Base-by-base conservation (phyloP, 371 early-diverging fungal genomes). In the Mortierella sp. region DNA sequence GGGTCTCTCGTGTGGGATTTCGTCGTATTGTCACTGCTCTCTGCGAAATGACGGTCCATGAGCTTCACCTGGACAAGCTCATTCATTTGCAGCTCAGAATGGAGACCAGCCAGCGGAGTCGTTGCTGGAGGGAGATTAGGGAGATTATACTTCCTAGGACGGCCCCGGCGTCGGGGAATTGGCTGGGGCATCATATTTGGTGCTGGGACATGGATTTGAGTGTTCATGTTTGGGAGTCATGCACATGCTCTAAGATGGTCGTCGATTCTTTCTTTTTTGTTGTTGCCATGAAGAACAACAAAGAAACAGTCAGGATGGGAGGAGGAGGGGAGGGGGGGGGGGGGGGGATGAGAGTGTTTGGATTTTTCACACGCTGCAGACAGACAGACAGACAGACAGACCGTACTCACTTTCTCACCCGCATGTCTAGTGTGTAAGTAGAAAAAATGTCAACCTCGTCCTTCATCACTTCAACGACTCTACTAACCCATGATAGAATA, bases 31-130 rank as follows among this genome's bases (percentile, higher is more conserved):
- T n/a, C 6, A 1, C 4, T 45, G 23, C 14, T 14, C 19, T 2
- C 1, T 44, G 18, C 4, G 16, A 51, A 30, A 52, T 25, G 18
- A 28, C 52, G 16, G 4, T 43, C 53, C 7, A 62, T 21, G 19
- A 52, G 43, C 9, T 51, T 51, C 16, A 52, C 52, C 26, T 15
- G 30, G 53, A 62, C 63, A 1, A 52, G 45, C 4, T 53, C 52
- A 51, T 29, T 1, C 37, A 37, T 37, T 37, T 37, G 5, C 37
- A 37, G 37, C 37, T 37, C 37, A 37, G 37, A 37, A 37, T 37
- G 37, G 9, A 37, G 37, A 37, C 37, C 37, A 37, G 37, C 37
- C 37, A 37, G 37, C 37, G 37, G 37, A 37, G 37, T 37, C n/a
- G n/a, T n/a, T 5, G 37, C 37, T 9, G 37, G 37, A 9, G 37